Conservation (phyloP, 2,329 filamentous ascomycete genomes). For the Claviceps pazoutovae region DNA sequence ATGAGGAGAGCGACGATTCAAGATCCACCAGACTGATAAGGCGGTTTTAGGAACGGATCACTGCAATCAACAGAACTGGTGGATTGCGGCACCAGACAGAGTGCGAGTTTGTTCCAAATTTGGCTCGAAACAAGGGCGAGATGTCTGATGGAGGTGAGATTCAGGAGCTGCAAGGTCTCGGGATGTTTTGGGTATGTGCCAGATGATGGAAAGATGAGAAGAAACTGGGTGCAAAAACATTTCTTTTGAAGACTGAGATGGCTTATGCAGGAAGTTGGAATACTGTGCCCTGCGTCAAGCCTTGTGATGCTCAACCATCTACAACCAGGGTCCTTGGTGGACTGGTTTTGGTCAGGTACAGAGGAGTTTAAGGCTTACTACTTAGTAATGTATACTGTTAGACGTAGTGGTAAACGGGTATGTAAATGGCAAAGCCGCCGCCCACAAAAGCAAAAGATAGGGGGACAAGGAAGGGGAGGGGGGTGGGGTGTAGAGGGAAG, state of each 20-base stretch:
- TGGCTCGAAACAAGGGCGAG: slow-evolving; percentile 8
- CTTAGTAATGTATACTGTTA: background rate
- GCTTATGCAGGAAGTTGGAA: slow-evolving; percentile 17
- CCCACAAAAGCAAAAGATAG: slow-evolving; percentile 4
- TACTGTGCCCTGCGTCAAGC: slow-evolving; percentile 4
- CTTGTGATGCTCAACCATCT: slow-evolving; percentile 2
- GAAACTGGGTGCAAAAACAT: slow-evolving; percentile 16
- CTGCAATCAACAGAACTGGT: slow-evolving; percentile 10
- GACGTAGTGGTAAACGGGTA: slow-evolving; percentile 1
- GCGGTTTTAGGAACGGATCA: background rate
- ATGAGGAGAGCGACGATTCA: background rate
- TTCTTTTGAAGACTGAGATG: slow-evolving; percentile 20
- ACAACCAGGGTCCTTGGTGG: background rate
- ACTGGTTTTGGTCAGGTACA: slow-evolving; percentile 1
- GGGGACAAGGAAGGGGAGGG: background rate
- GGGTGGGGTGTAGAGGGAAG: background rate
- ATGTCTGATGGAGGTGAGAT: slow-evolving; percentile 12
- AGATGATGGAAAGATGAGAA: slow-evolving; percentile 12
- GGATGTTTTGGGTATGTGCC: slow-evolving; percentile 11
- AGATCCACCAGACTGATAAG: slow-evolving; percentile 6
- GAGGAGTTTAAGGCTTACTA: slow-evolving; percentile 1
- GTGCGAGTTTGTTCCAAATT: background rate
- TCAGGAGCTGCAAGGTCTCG: slow-evolving; percentile 18
- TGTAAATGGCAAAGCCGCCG: slow-evolving; percentile 3
- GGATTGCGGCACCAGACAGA: slow-evolving; percentile 7